A percentile compares a stretch with the other conserved stretches of the same genome.
Evolutionary conservation across 2,329 filamentous ascomycete genomes (phyloP).

Genomic region (Trichoderma atroviride): DNA sequence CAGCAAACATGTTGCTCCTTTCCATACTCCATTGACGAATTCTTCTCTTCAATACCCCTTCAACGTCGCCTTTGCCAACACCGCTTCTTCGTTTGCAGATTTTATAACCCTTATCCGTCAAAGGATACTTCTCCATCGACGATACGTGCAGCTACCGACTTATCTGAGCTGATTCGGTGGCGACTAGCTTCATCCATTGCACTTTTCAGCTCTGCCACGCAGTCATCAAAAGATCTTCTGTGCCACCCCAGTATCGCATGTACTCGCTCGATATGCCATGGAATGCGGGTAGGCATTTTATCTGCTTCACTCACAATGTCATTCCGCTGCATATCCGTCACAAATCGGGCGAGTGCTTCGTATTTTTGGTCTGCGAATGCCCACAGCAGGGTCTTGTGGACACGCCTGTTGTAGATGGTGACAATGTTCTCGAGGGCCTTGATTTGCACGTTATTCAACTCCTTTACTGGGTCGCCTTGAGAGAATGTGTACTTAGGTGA

Average conservation of each 20-base stretch:
- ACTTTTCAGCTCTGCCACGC: background rate
- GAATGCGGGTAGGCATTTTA: background rate
- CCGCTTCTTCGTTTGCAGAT: background rate
- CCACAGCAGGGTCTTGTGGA: background rate
- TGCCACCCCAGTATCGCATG: background rate
- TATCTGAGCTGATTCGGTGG: background rate
- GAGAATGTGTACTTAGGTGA: background rate
- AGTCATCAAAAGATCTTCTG: background rate
- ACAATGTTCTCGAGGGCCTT: background rate
- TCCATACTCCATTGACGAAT: background rate
- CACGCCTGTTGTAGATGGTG: background rate
- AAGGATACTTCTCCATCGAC: background rate
- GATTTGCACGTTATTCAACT: background rate
- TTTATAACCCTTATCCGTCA: background rate
- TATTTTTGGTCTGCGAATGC: background rate
- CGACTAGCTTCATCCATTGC: background rate
- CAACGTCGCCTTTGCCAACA: background rate
- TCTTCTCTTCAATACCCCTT: background rate
- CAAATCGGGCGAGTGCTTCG: background rate
- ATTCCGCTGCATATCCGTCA: background rate
- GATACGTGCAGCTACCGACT: background rate
- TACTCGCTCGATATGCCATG: background rate
- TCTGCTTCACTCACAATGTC: background rate
- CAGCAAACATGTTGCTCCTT: background rate
- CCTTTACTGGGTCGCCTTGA: background rate